phyloP scores from a whole-genome alignment of 352 stramenopile species.

The Phytophthora cryptogea region DNA sequence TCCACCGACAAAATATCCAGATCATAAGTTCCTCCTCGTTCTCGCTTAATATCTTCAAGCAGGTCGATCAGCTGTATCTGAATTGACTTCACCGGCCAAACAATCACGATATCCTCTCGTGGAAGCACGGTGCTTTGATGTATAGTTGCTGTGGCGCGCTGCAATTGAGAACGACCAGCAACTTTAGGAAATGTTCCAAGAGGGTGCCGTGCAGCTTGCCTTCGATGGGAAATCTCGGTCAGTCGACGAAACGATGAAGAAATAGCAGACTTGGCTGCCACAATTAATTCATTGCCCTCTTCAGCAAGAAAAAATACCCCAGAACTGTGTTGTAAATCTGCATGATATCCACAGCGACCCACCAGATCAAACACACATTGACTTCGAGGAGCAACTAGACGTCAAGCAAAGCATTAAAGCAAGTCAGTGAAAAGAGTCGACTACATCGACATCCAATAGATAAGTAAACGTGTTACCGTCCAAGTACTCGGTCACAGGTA shows the following conservation, averaged over 20 bases:
- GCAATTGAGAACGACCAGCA: background rate
- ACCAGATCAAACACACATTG: conserved; percentile 32
- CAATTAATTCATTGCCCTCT: conserved; percentile 19
- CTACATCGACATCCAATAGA: background rate
- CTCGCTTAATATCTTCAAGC: conserved; percentile 16
- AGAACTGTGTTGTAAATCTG: conserved; percentile 23
- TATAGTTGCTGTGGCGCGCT: background rate
- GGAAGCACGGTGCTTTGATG: background rate
- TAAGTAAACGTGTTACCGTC: conserved; percentile 20
- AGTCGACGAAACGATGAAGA: conserved; percentile 19
- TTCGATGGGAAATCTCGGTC: background rate
- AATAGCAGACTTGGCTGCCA: conserved; percentile 11
- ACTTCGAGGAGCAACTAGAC: conserved; percentile 13
- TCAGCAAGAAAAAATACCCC: conserved; percentile 37
- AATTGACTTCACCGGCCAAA: conserved; percentile 5
- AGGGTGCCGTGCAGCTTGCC: background rate
- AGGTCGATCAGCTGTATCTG: conserved; percentile 21
- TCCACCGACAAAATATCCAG: conserved; percentile 27
- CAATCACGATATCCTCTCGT: background rate
- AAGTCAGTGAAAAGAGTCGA: background rate
- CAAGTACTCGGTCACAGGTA: conserved; percentile 8
- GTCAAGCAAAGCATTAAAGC: background rate
- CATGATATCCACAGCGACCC: conserved; percentile 39
- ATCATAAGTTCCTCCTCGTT: background rate
- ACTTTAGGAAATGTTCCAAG: conserved; percentile 10